Evolutionary conservation across 441 rosid genomes (phyloP).

Genomic region (Croton laevigatus): DNA sequence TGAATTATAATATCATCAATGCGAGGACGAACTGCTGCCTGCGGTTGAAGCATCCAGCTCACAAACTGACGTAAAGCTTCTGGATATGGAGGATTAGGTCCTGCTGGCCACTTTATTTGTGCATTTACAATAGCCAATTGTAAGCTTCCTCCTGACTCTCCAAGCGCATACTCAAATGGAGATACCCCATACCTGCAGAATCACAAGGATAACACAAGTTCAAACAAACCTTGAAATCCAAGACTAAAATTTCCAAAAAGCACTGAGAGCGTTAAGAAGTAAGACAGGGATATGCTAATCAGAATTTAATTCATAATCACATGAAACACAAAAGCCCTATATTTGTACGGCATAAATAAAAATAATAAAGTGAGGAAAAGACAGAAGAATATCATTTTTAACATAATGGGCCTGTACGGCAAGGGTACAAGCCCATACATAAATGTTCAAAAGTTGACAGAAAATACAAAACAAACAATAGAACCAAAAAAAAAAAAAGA

Average conservation of each 20-base stretch:
- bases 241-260: not conserved
- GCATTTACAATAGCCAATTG: conserved; percentile 89
- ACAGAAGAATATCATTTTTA: not conserved
- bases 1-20: conserved; percentile 86
- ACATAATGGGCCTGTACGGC: not conserved
- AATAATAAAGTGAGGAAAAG: not conserved
- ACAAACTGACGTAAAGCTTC: conserved; percentile 91
- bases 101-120: conserved; percentile 94
- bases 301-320: not conserved
- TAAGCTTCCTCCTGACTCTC: conserved; percentile 97
- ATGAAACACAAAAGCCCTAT: not conserved
- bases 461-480: conserved; percentile 2
- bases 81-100: conserved; percentile 83
- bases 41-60: conserved; percentile 97
- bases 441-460: not conserved
- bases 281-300: not conserved
- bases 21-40: conserved; percentile 73
- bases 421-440: not conserved
- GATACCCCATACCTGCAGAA: conserved; percentile 77
- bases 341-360: not conserved
- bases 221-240: not conserved
- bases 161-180: conserved; percentile 97
- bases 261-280: too few species aligned
- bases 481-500: not conserved
- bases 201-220: not conserved